A percentile compares a stretch with the other conserved stretches of the same genome.
Conservation (phyloP, 2,329 filamentous ascomycete species). For the Pseudogymnoascus sp. region DNA sequence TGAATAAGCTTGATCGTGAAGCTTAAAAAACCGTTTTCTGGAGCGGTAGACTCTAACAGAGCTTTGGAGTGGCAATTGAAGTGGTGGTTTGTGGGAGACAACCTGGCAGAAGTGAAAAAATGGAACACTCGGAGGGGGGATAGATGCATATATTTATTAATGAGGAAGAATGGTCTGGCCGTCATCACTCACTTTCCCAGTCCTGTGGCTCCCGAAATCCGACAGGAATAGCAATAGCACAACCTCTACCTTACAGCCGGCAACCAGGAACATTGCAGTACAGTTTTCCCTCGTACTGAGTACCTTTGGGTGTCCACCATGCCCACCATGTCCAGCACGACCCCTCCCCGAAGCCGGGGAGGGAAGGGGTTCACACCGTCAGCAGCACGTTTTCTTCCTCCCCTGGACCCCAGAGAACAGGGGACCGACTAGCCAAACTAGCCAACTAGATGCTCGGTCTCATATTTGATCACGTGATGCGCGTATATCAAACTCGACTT, state of each 20-base stretch:
- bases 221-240: background rate
- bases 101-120: background rate
- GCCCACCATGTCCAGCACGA: background rate
- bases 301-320: background rate
- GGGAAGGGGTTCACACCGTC: background rate
- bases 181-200: background rate
- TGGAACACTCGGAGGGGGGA: background rate
- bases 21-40: background rate
- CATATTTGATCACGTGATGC: background rate
- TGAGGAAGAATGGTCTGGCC: background rate
- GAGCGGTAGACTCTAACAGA: background rate
- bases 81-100: background rate
- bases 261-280: background rate
- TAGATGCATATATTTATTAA: background rate
- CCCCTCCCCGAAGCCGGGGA: background rate
- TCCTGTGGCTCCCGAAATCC: background rate
- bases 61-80: background rate
- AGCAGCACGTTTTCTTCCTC: background rate
- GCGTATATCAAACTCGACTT: background rate
- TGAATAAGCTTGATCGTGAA: background rate
- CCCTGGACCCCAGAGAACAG: background rate
- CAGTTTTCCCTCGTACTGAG: background rate
- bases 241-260: background rate
- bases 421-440: background rate
- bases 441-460: background rate